Base-by-base conservation (phyloP, 345 rosid genomes). In the Brassica carinata region DNA sequence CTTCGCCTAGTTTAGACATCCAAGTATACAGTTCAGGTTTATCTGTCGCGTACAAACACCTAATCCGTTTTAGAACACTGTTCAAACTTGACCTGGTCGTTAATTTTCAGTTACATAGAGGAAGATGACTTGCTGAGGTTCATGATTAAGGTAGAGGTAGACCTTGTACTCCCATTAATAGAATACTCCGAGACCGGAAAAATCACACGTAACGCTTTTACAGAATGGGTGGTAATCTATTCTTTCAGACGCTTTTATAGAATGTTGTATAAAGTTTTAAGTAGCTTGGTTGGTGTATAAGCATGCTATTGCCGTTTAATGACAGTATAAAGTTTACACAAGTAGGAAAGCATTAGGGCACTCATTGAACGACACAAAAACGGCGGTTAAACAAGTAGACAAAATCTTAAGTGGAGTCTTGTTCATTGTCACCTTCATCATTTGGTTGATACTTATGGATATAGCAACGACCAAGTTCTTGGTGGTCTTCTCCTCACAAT, bases 121-220 rank as follows among this genome's bases (percentile, higher is more conserved):
- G 98, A 87, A 79, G 91, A 88, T 9, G 97, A 92, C 78, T 85
- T 94, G 18, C n/a, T 67, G 68, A 86, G 92, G 72, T 94, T 94
- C 88, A 85, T 94, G 98, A 91, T 91, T 3, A 89, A 85, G 73
- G 97, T 91, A 81, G 98, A 92, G 84, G 97, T 90, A 18, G 95
- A 91, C 33, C 92, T 89, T 53, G 83, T 90, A 61, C 86, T 92
- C 40, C 92, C 89, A 8, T 83, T 91, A 63, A 79, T 92, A 33
- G 95, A 87, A 79, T 91, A 85, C 69, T 73, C 84, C 0, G 94
- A 90, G 29, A 79, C 82, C 2, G 85, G 92, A 74, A 79, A 62
- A 79, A 84, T 92, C 38, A 88, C 88, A 77, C 89, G 76, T 27
- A 90, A 87, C 36, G 83, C 94, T 79, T 80, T 94, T 26, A 87